These are phyloP conservation scores for Peronosclerospora sorghi DNA, from an alignment of 352 stramenopile genomes.

Conservation along the genomic window DNA sequence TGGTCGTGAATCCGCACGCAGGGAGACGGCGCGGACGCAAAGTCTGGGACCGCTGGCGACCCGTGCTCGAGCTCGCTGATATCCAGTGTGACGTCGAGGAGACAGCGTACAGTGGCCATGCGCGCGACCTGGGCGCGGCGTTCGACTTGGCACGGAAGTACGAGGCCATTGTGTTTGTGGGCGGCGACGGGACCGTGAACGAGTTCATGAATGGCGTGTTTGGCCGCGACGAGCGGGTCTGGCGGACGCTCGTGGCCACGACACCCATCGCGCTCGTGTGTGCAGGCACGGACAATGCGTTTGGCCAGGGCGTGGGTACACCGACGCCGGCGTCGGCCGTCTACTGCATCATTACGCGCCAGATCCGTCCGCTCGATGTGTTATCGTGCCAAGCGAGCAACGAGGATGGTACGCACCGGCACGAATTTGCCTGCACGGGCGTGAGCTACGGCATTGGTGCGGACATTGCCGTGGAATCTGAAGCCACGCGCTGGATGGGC, in stretches of 20 bases:
- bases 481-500: constrained; percentile 53
- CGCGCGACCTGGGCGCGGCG: constrained; percentile 51
- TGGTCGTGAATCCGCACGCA: constrained; percentile 70
- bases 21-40: constrained; percentile 45
- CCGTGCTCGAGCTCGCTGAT: constrained; percentile 44
- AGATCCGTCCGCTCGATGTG: constrained; percentile 69
- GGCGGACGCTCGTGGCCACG: constrained; percentile 59
- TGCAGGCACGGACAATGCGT: constrained; percentile 69
- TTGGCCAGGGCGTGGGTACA: constrained; percentile 57
- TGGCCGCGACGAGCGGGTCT: constrained; percentile 51
- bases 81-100: constrained; percentile 73
- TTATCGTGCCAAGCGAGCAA: constrained; percentile 41
- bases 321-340: constrained; percentile 51
- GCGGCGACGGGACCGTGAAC: constrained; percentile 70
- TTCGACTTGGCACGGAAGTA: constrained; percentile 52
- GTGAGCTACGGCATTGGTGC: constrained; percentile 62
- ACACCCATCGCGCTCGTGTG: constrained; percentile 60
- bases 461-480: constrained; percentile 68
- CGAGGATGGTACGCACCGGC: constrained; percentile 32
- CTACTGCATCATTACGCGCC: constrained; percentile 75
- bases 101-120: constrained; percentile 59
- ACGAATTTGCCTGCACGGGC: constrained; percentile 67
- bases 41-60: constrained; percentile 44
- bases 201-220: constrained; percentile 82
- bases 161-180: constrained; percentile 69